Evolutionary conservation across 139 green algal species (phyloP).

Genomic region (Volvox reticuliferus): DNA sequence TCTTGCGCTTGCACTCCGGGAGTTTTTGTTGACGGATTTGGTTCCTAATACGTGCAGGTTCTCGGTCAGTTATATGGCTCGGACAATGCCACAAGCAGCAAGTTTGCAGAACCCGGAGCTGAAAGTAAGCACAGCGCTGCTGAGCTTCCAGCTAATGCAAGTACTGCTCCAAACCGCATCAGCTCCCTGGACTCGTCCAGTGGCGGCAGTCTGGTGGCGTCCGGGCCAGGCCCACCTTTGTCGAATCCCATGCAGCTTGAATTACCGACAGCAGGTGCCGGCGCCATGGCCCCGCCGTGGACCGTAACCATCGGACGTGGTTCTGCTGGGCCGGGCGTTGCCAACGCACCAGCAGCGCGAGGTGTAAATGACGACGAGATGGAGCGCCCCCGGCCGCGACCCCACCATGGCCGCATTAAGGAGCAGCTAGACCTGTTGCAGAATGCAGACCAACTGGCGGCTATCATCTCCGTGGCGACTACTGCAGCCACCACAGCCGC

Average conservation of each 20-base stretch:
- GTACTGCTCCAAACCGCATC: background rate
- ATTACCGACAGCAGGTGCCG: background rate
- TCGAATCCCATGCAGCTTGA: background rate
- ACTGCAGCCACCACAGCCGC: constrained; percentile 40
- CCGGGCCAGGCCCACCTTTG: background rate
- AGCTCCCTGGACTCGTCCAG: background rate
- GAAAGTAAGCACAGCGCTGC: background rate
- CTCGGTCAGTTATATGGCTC: background rate
- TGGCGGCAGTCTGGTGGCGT: background rate
- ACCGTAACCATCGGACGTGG: background rate
- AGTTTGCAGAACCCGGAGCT: background rate
- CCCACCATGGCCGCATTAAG: constrained; percentile 27
- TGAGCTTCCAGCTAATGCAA: background rate
- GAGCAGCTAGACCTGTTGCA: constrained; percentile 34
- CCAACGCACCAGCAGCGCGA: background rate
- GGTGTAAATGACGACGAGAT: background rate
- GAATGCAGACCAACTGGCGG: constrained; percentile 38
- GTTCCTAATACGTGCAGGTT: background rate
- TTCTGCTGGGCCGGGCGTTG: background rate
- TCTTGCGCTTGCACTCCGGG: too few species aligned
- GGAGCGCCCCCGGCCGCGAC: background rate
- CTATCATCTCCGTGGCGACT: constrained; percentile 44
- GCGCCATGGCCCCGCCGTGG: background rate
- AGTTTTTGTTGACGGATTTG: background rate
- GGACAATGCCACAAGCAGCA: background rate